Evolutionary conservation across 78 protist genomes (phyloP), one percentile per base, ranked within the genome.

Genomic region (Parvularia atlantis): DNA sequence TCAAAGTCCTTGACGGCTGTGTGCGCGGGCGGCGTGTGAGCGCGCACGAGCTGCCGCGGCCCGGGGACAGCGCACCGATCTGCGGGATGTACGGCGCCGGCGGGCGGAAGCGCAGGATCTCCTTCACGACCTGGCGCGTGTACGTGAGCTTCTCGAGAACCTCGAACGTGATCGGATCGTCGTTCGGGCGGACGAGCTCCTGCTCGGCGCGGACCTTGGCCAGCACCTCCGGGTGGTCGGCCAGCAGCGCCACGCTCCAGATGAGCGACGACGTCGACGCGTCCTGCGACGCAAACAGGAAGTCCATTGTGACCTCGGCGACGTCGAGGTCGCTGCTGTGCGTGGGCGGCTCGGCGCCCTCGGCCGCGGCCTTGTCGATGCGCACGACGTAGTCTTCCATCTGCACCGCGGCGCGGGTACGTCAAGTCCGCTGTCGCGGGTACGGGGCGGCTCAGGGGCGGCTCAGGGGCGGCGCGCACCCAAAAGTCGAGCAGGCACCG

Each of bases 231-330:
- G 81, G 81, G 56, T 77, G 71, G n/a, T 84, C 80, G 26, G 66
- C 77, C 67, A 84, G 72, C 28, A 73, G 69, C 43, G 63, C 37
- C 66, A 70, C 59, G 44, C 56, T 41, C 89, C 89, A 84, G 28
- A 69, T 73, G n/a, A 84, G 37, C 35, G 84, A 67, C 4, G 85
- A 67, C 3, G 89, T 69, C 59, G 79, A 59, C 31, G 89, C 89
- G 70, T 84, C 89, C 63, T 80, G 85, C 22, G 75, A 56, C 59
- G 89, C 89, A 78, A 84, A 84, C 77, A 84, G 66, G 66, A 84
- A 84, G 59, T 69, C 61, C 53, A 28, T 41, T 1, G 41, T 20
- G 37, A 10, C 30, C n/a, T 7, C 71, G 30, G 53, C 69, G 33
- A 57, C 66, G 40, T 66, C 66, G 39, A 65, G 62, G 41, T 77